Base-by-base conservation (phyloP, 768 basidiomycete species). In the Hemileccinum rubropunctum region DNA sequence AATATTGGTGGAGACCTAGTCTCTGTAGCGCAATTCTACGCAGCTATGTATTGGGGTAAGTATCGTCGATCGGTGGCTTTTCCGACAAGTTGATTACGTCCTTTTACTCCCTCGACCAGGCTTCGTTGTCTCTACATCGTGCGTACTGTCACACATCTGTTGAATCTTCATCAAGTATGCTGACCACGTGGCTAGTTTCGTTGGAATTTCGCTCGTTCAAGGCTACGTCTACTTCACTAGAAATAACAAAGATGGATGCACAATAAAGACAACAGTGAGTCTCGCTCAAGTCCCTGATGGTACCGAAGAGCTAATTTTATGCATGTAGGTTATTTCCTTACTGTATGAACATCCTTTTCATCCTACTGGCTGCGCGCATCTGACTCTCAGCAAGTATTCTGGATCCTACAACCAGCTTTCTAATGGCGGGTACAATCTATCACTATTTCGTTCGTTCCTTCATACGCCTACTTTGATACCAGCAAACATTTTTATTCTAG, bases 201-300 rank as follows among this genome's bases (percentile, higher is more conserved):
- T 58, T n/a, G 58, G 58, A 4, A 58, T 58, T 21, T 58, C 58
- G 20, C 42, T 58, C 18, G 58, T 58, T 30, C 58, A 58, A 54
- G 58, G 56, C 6, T 58, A 58, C 28, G 45, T 58, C 17, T 58
- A 58, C 33, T 58, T 54, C 49, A 48, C 46, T 38, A 50, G 17
- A 18, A 41, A 54, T 15, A 58, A 45, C 43, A 48, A 51, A 15
- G 58, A 58, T 47, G 42, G 48, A 17, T 39, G 48, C 44, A 15
- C 48, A 40, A 54, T 46, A n/a, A 58, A 58, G 21, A 42, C 52
- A 37, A 34, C 58, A 26, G 58, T 58, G 47, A 42, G 52, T 39
- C 14, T 42, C 33, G 18, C 49, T 17, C 28, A 30, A 8, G 28
- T 30, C 17, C 10, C 4, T 23, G 2, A 28, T 21, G 4, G 8